Evolutionary conservation across 2,329 filamentous ascomycete genomes (phyloP), one percentile per base, ranked within the genome.

Genomic region (Scytalidium sp.): DNA sequence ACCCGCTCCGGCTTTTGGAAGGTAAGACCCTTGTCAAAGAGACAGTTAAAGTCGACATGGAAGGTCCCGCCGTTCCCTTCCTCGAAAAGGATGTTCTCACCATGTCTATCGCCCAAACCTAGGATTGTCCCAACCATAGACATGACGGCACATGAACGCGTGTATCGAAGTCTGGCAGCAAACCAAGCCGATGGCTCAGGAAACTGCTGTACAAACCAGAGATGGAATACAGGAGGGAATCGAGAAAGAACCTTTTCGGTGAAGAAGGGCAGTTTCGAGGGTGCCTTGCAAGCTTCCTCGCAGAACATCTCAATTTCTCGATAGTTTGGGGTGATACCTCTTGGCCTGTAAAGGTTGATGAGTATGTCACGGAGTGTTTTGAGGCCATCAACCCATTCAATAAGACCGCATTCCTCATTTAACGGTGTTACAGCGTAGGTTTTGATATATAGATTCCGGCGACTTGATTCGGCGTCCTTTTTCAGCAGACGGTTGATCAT

Each of bases 21-120:
- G 0, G 92, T 97, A 39, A 93, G 80, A 1, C 94, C 94, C 64
- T 99, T 99, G 74, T 99, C 95, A 67, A 99, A 99, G 3, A 99
- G 83, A 69, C 95, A 99, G 72, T 99, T 99, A 78, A 99, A 99
- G 71, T 99, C 94, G 42, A 99, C 95, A 69, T 99, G 94, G 69
- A 99, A 89, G 2, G 96, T 85, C 46, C 93, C 93, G 41, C 95
- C 94, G 56, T 91, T 95, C 50, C 88, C 87, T 72, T 97, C 90
- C 68, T 97, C 91, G 25, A 99, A 84, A 23, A 97, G 81, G 49
- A 99, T 90, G 68, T 99, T 99, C 69, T 99, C 94, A 51, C 93
- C 93, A 70, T 99, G 94, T 3, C 94, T 85, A 69, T 99, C 94
- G 36, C 94, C 94, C 1, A 99, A 77, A 0, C 88, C 94, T 3